Evolutionary conservation across 2,329 filamentous ascomycete species (phyloP).

Genomic region (Venturia asperata): DNA sequence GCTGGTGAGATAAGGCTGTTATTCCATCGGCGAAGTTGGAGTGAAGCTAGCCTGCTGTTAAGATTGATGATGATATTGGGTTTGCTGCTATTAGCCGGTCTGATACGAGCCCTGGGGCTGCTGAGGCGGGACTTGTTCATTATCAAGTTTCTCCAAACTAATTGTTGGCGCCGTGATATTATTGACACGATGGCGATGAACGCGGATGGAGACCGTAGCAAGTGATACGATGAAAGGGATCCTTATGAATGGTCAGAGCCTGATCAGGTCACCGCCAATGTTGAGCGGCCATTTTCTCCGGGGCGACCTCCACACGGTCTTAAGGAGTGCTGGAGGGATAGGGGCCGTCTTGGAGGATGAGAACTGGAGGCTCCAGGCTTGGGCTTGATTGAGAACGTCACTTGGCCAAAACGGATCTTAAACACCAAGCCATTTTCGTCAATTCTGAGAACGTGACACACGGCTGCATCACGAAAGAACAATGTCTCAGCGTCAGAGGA

Average conservation of each 20-base stretch:
- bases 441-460: background rate
- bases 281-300: background rate
- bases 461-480: background rate
- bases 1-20: conserved; percentile 17
- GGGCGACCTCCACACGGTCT: background rate
- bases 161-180: conserved; percentile 5
- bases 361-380: background rate
- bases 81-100: background rate
- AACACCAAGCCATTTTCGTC: background rate
- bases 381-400: background rate
- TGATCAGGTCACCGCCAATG: background rate
- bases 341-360: background rate
- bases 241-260: conserved; percentile 16
- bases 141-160: conserved; percentile 19
- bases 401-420: background rate
- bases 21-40: conserved; percentile 3
- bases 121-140: background rate
- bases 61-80: background rate
- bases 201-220: conserved; percentile 21
- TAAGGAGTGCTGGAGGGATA: background rate
- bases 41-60: background rate
- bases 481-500: background rate
- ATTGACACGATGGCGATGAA: conserved; percentile 21
- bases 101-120: conserved; percentile 1
- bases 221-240: conserved; percentile 21